Percentiles rank a stretch among this genome's conserved stretches.
Conservation (phyloP, 306 rosid species). For the Purshia tridentata region DNA sequence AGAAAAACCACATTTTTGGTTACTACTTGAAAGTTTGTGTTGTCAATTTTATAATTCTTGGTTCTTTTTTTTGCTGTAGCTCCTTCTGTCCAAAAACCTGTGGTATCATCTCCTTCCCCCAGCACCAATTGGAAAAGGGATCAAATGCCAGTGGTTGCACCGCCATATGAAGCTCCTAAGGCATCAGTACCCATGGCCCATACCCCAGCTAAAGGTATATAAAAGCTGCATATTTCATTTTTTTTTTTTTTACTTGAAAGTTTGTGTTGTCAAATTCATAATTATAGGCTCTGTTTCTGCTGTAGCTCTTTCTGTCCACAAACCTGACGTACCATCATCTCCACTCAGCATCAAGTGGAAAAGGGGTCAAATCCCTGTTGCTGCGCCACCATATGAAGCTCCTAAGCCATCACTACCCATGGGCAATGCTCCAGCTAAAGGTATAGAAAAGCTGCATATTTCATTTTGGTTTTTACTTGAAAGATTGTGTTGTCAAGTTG, state of each 20-base stretch:
- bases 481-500: neutral
- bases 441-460: conserved; percentile 13
- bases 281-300: no score
- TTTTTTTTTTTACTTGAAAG: no score
- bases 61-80: no score
- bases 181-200: conserved; percentile 11
- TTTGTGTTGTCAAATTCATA: no score
- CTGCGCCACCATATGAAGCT: conserved; percentile 25
- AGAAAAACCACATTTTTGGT: neutral
- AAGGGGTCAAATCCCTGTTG: conserved; percentile 16
- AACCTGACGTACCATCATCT: conserved; percentile 50
- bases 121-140: conserved; percentile 7
- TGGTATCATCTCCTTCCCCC: conserved; percentile 45
- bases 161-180: conserved; percentile 28
- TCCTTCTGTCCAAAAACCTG: no score
- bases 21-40: no score
- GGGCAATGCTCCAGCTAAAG: conserved; percentile 23
- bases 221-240: neutral
- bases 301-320: no score
- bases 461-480: neutral
- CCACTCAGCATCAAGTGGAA: conserved; percentile 23
- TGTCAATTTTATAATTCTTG: no score
- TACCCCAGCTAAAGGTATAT: conserved; percentile 28
- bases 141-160: conserved; percentile 24
- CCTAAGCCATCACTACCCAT: conserved; percentile 23